These are phyloP conservation scores for Annulohypoxylon moriforme DNA, from an alignment of 495 filamentous ascomycete genomes.

Conservation along the genomic window DNA sequence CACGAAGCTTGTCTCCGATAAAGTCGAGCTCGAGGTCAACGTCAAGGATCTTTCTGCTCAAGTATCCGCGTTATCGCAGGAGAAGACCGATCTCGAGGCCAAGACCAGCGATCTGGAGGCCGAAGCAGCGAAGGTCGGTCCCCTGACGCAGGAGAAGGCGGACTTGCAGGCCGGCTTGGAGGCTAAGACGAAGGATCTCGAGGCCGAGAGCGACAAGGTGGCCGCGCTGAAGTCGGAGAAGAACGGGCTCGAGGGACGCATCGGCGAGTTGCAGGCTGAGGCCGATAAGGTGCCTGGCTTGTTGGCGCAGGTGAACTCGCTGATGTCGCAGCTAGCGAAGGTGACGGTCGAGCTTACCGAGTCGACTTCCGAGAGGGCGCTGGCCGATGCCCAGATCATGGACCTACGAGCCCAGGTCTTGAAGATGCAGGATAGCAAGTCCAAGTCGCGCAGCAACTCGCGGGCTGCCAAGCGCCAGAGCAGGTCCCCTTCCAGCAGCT, in stretches of 20 bases:
- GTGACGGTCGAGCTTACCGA: conserved; percentile 14
- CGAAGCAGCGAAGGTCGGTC: conserved; percentile 40
- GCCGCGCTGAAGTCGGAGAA: conserved; percentile 49
- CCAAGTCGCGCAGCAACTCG: conserved; percentile 45
- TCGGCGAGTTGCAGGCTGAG: conserved; percentile 37
- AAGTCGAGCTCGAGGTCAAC: conserved; percentile 45
- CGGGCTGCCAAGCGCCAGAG: conserved; percentile 43
- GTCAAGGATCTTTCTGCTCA: conserved; percentile 50
- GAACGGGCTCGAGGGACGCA: conserved; percentile 43
- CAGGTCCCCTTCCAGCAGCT: conserved; percentile 35
- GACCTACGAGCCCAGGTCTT: conserved; percentile 16
- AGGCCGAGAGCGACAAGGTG: conserved; percentile 52
- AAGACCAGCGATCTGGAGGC: conserved; percentile 32
- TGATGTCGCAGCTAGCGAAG: conserved; percentile 24
- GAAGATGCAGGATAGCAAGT: conserved; percentile 13
- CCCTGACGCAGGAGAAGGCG: conserved; percentile 43
- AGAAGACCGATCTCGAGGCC: conserved; percentile 47
- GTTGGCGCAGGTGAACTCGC: conserved; percentile 33
- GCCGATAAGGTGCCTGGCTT: conserved; percentile 44
- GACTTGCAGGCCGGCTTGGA: conserved; percentile 51
- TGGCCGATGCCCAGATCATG: not conserved
- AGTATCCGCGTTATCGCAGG: conserved; percentile 45
- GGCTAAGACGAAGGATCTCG: conserved; percentile 45
- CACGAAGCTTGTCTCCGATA: conserved; percentile 42
- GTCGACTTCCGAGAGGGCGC: not conserved